Evolutionary conservation across 768 basidiomycete species (phyloP), one percentile per base, ranked within the genome.

Genomic region (Mycena chlorophos): DNA sequence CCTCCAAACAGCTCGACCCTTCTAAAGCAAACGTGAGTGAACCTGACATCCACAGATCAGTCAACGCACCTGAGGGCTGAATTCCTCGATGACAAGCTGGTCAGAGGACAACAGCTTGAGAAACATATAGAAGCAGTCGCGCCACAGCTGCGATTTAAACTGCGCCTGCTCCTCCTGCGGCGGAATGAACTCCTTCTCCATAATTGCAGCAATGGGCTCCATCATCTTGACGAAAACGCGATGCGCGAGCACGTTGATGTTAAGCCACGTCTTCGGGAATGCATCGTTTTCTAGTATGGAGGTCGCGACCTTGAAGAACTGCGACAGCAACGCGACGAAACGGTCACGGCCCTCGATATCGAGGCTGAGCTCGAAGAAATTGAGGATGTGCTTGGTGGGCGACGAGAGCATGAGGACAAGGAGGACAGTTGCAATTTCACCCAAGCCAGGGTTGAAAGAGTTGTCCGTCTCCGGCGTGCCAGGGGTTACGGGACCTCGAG

Each of bases 1-100:
- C 31, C 92, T 84, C 95, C 95, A 98, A 10, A 95, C 91, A 3
- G 95, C 91, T 39, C 95, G 86, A 38, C 94, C 89, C 86, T 93
- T 93, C 91, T 97, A 55, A 50, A 49, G 37, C 28, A 59, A 19
- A 63, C 55, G 16, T 58, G 25, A 56, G 52, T 20, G 20, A 42
- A 14, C 40, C 26, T n/a, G n/a, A 49, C 27, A 10, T 52, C 49
- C n/a, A 46, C 39, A 23, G 29, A 25, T 46, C 10, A 25, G 54
- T 31, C 30, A 40, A 58, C 74, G 31, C 55, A 89, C 92, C 82
- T 96, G 96, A 1, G 94, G 91, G 65, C 87, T 92, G 59, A 95
- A 94, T 58, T 98, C 93, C 69, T 98, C 96, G 46, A 98, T 94
- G 16, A 92, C 86, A 17, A 98, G 79, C 54, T 94, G 92, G 45